Base-by-base conservation (phyloP, 805 yeast genomes). In the Metschnikowia shivogae region DNA sequence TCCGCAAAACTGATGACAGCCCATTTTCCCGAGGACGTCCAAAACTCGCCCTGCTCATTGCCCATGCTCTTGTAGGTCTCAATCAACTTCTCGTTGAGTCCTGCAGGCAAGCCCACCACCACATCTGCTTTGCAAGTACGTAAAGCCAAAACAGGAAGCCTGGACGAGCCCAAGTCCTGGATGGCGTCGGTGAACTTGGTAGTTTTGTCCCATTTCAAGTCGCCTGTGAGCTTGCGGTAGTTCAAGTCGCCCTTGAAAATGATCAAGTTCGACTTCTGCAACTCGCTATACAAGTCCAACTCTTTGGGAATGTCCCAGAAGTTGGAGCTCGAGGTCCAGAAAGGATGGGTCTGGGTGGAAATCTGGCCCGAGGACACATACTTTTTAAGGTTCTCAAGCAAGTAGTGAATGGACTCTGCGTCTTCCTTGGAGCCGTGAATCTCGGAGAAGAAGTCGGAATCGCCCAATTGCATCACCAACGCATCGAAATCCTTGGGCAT, bases 41-140 rank as follows among this genome's bases (percentile, higher is more conserved):
- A 93, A 51, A 83, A 78, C 37, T 80, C 80, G 22, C 86, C 88
- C 41, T 72, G 63, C 47, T 83, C 82, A 49, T 84, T 80, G 0
- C 86, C 82, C 59, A 32, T 65, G 13, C 59, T 62, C 57, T 71
- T 77, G 86, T 87, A 90, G 35, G 68, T 65, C 46, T 74, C 64
- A 36, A 78, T 73, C 51, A 92, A 73, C 58, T 80, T 73, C 55
- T 84, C 89, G 53, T 86, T 86, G 34, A 78, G 67, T 3, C 96
- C 97, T 33, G 72, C 74, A 4, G 76, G 73, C 51, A 93, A 76
- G 1, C 95, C 98, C 34, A 87, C 97, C 43, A 86, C 82, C 6
- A 90, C 98, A 62, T 93, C 99, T 1, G 98, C 97, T 67, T 93
- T 93, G 64, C 96, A 84, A 2, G 98, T 93, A 71, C 99, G 81